Base-by-base conservation (phyloP, 169 alveolate species). In the Plasmodium sp. region DNA sequence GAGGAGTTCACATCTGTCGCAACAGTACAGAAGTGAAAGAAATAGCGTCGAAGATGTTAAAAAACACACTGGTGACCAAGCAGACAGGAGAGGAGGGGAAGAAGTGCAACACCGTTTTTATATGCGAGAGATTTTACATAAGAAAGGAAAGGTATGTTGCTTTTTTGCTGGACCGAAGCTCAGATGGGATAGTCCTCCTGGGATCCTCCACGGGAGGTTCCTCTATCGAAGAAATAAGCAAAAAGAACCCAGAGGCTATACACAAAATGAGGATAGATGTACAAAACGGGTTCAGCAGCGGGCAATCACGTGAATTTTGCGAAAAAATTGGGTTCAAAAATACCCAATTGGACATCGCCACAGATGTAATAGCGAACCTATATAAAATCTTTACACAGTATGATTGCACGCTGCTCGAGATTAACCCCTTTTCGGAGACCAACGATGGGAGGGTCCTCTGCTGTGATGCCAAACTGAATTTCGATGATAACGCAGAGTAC, bases 401-500 rank as follows among this genome's bases (percentile, higher is more conserved):
- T 67, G 99, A 99, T 96, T 97, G 99, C 75, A 97, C 98, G 18
- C 93, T 98, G 95, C 83, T 99, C 36, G 99, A 99, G 96, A 98
- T 99, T 77, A 99, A 99, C 95, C 99, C 99, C 14, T 81, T 98
- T 33, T 99, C 98, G 10, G 98, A 97, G 54, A 95, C 98, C 34
- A 84, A 90, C 36, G 98, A 98, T 36, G 98, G 98, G 9, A 95
- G 97, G 41, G 94, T 99, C 27, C 45, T 98, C 34, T 98, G 98
- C 45, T 98, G 99, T 94, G 99, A 99, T 94, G 97, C 99, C 56
- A 99, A 99, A 94, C 93, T 99, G 56, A 98, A 97, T 73, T 96
- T 99, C 39, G 99, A 99, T 90, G 99, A 99, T 96, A 99, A 98
- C 83, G 99, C 99, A 2, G 97, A 96, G 45, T 99, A 96, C 96